Evolutionary conservation across 1,284 basidiomycete genomes (phyloP), one percentile per base, ranked within the genome.

Genomic region (Amylostereum areolatum): DNA sequence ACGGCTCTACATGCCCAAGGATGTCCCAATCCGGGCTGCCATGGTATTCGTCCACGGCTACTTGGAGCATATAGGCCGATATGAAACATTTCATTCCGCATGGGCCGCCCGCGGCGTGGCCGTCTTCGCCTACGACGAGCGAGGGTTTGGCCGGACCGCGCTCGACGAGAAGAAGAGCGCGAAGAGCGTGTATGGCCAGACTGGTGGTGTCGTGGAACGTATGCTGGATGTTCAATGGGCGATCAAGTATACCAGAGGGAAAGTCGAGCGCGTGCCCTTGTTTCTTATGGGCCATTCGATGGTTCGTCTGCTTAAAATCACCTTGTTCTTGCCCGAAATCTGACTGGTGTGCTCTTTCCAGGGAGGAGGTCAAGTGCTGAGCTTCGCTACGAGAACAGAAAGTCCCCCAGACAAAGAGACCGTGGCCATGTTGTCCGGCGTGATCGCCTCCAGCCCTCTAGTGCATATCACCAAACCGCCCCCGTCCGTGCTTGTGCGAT

Each of bases 31-130:
- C 4, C 41, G 41, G 4, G 41, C 41, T 5, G 41, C 30, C n/a
- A 61, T 94, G 43, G 74, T 95, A 57, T 93, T 92, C 63, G 66
- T 92, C 9, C 92, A 96, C 62, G 93, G 92, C 41, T 93, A 90
- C 63, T 78, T 77, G 28, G 90, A 92, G 58, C 89, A 92, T 61
- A 71, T 86, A 50, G 82, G 73, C n/a, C 84, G 86, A 49, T 92
- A 92, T 59, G 73, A 80, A 39, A 72, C 81, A 50, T 81, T 84
- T 52, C 89, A 93, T 64, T 72, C 74, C 24, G 60, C 73, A 55
- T 75, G 82, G 55, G 68, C 82, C 6, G 67, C 73, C 28, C 71
- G 71, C 27, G 81, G 78, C 1, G 73, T 92, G 56, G 76, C 78
- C 25, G 71, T 92, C 30, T 84, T 91, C 55, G 73, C 89, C 0